Evolutionary conservation across 108 stramenopile genomes (phyloP).

Genomic region (Mayamaea pseudoterrestris): DNA sequence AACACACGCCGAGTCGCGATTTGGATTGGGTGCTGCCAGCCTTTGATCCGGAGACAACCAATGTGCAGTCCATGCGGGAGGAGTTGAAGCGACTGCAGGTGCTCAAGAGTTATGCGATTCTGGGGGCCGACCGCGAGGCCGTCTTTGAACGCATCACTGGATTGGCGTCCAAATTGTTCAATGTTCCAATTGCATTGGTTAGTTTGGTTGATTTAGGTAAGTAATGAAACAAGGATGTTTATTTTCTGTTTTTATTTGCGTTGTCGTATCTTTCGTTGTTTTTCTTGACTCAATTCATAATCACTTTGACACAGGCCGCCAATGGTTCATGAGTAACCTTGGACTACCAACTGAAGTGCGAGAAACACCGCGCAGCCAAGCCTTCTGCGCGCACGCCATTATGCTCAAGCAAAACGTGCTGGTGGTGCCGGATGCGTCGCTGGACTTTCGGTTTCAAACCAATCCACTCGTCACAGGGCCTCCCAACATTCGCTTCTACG

Average conservation of each 20-base stretch:
- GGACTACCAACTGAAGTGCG: slow-evolving; percentile 47
- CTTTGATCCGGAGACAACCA: slow-evolving; percentile 8
- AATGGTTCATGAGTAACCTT: slow-evolving; percentile 70
- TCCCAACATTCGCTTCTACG: slow-evolving; percentile 78
- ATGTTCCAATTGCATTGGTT: slow-evolving; percentile 45
- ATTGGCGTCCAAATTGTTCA: slow-evolving; percentile 25
- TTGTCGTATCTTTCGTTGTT: too few relatives aligned
- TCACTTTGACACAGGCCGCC: slow-evolving; percentile 34
- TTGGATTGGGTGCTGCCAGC: slow-evolving; percentile 25
- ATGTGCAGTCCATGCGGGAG: slow-evolving; percentile 28
- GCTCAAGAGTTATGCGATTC: slow-evolving; percentile 44
- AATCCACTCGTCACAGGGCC: slow-evolving; percentile 64
- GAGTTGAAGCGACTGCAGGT: slow-evolving; percentile 46
- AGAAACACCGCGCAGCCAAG: slow-evolving; percentile 65
- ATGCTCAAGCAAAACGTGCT: slow-evolving; percentile 32
- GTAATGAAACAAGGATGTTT: too few relatives aligned
- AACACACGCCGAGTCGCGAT: too few relatives aligned
- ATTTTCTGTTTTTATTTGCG: too few relatives aligned
- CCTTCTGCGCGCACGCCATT: slow-evolving; percentile 79
- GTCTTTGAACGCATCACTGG: slow-evolving; percentile 30
- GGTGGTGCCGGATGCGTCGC: slow-evolving; percentile 51
- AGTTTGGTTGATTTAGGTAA: slow-evolving; percentile 27
- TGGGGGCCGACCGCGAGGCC: slow-evolving; percentile 46
- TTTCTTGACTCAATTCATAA: too few relatives aligned
- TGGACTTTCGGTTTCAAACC: slow-evolving; percentile 54